phyloP scores from a whole-genome alignment of 2,329 filamentous ascomycete species.

The Colletotrichum limetticola region DNA sequence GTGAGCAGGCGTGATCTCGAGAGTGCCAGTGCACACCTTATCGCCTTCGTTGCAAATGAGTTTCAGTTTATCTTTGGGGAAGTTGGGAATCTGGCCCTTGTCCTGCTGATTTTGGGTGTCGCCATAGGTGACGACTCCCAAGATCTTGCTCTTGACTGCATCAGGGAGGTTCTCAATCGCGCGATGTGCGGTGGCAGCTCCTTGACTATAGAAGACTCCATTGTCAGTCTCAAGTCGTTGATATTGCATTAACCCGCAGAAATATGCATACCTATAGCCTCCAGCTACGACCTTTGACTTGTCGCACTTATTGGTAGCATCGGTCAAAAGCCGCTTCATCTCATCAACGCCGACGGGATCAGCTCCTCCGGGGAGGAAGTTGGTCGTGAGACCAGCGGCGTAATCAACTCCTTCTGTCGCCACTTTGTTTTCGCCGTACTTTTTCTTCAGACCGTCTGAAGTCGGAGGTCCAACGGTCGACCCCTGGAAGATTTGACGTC shows the following conservation, averaged over 20 bases:
- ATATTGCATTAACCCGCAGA: background rate
- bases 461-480: conserved; percentile 33
- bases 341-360: conserved; percentile 43
- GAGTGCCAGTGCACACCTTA: conserved; percentile 47
- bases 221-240: background rate
- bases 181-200: conserved; percentile 41
- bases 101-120: conserved; percentile 44
- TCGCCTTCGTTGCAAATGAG: conserved; percentile 54
- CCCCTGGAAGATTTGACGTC: conserved; percentile 25
- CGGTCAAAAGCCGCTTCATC: conserved; percentile 45
- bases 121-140: conserved; percentile 39
- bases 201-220: conserved; percentile 41
- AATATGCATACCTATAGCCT: conserved; percentile 45
- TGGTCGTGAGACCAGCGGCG: conserved; percentile 43
- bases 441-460: conserved; percentile 32
- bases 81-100: conserved; percentile 47
- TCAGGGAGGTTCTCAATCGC: conserved; percentile 38
- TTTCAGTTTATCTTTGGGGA: conserved; percentile 46
- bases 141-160: conserved; percentile 33
- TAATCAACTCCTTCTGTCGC: conserved; percentile 46
- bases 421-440: conserved; percentile 36
- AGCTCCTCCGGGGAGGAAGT: conserved; percentile 45
- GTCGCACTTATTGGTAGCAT: conserved; percentile 48
- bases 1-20: conserved; percentile 47
- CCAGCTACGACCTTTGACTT: conserved; percentile 47